A percentile compares a stretch with the other conserved stretches of the same genome.
Conservation (phyloP, 305 asterid genomes). For the Nicotiana rustica region DNA sequence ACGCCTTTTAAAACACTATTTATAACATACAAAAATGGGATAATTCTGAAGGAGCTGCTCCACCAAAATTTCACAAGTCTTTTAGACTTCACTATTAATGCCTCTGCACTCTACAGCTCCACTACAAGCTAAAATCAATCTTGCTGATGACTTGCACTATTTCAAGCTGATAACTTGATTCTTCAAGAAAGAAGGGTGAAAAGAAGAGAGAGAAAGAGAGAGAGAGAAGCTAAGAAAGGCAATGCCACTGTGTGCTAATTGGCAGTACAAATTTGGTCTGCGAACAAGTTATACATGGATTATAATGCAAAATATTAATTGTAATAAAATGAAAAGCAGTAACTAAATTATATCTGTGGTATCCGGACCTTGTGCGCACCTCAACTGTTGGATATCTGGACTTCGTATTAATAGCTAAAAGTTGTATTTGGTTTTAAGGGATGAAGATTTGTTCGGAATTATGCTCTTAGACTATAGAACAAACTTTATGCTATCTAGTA, state of each 20-base stretch:
- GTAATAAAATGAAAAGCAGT: neutral
- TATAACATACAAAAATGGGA: slow-evolving; percentile 1
- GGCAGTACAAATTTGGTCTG: slow-evolving; percentile 13
- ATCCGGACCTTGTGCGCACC: neutral
- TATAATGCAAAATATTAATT: neutral
- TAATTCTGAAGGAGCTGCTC: slow-evolving; percentile 30
- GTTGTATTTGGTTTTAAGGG: neutral
- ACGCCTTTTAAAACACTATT: too few relatives aligned
- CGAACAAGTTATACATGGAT: neutral
- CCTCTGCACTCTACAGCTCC: neutral
- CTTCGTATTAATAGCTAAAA: neutral
- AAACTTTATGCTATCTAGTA: neutral
- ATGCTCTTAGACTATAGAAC: neutral
- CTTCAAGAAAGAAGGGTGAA: slow-evolving; percentile 11
- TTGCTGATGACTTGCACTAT: neutral
- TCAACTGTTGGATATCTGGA: neutral
- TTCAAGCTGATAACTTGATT: slow-evolving; percentile 10
- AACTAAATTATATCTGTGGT: neutral
- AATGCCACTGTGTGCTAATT: neutral
- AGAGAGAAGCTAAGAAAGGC: neutral
- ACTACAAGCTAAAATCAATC: slow-evolving; percentile 1
- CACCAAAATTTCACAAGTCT: neutral
- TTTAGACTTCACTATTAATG: neutral
- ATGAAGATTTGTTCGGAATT: slow-evolving; percentile 7
- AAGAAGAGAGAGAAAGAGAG: neutral